Base-by-base conservation (phyloP, 2,329 filamentous ascomycete species). In the Beauveria sp. region DNA sequence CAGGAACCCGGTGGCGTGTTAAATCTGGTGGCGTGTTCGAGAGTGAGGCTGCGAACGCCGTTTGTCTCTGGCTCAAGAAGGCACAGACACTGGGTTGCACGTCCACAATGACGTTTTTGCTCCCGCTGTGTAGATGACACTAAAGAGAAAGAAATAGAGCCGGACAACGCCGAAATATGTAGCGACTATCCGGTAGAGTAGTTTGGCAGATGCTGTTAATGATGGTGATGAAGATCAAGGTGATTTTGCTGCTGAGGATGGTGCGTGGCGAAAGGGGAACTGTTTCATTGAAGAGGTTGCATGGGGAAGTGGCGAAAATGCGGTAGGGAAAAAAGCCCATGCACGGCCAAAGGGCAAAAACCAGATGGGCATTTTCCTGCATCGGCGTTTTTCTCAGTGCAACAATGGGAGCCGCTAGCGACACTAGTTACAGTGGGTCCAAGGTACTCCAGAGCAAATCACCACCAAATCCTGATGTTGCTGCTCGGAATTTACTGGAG, bases 251-350 rank as follows among this genome's bases (percentile, higher is more conserved):
- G 34, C 34, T 38, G 34, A 38, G 12, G 12, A 38, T 38, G 12
- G 12, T 38, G 34, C 5, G 26, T 57, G 54, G 28, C 55, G 20
- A 49, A 58, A 49, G 55, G 24, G 43, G 31, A 57, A 57, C 40
- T 55, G 40, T 2, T 22, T 38, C 6, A 10, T 26, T 34, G 52
- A 34, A 28, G 45, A n/a, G 18, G 28, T 58, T 16, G 42, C 28
- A 58, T 58, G 55, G 55, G 31, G 38, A 58, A 58, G 55, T 49
- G 43, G 55, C 55, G 45, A 58, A 56, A 22, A 28, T 3, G 31
- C 22, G 42, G 34, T 38, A 38, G 12, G n/a, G 12, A 9, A 58
- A 58, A 58, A 49, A 7, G 8, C 9, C n/a, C 31, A 34, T 48
- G 34, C 34, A 38, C 12, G 28, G n/a, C 20, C 5, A 31, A 51